Conservation (phyloP, 352 stramenopile genomes). For the Aphanomyces invadans region DNA sequence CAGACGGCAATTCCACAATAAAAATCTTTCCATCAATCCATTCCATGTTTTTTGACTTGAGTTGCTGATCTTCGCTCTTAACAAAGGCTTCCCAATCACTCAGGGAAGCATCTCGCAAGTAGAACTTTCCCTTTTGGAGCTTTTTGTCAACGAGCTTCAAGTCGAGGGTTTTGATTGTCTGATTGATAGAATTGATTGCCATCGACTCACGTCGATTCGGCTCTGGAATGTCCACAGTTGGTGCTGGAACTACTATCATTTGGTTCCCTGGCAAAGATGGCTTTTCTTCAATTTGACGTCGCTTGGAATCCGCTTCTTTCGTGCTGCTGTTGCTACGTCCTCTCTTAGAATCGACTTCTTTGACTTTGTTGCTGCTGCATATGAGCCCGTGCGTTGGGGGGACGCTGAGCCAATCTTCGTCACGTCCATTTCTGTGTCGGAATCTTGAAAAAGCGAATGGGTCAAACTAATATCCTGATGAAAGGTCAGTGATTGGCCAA, state of each 20-base stretch:
- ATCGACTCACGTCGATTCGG: slow-evolving; percentile 21
- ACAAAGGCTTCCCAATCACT: slow-evolving; percentile 16
- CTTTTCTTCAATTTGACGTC: slow-evolving; percentile 24
- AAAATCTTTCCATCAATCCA: slow-evolving; percentile 22
- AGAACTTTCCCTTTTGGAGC: slow-evolving; percentile 23
- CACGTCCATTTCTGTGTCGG: slow-evolving; percentile 15
- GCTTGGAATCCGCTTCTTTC: slow-evolving; percentile 19
- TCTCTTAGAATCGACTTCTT: slow-evolving; percentile 25
- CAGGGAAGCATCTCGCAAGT: slow-evolving; percentile 20
- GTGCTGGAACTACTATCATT: slow-evolving; percentile 16
- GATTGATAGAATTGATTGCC: slow-evolving; percentile 24
- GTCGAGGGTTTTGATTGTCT: slow-evolving; percentile 19
- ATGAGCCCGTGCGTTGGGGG: slow-evolving; percentile 17
- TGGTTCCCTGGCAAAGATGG: slow-evolving; percentile 15
- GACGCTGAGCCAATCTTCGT: slow-evolving; percentile 17
- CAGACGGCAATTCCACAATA: slow-evolving; percentile 23
- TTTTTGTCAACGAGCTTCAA: slow-evolving; percentile 20
- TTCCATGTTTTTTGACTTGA: slow-evolving; percentile 25
- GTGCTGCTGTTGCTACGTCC: slow-evolving; percentile 16
- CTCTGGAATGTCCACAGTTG: slow-evolving; percentile 18
- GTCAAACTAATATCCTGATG: slow-evolving; percentile 6
- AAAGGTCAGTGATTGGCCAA: slow-evolving; percentile 11
- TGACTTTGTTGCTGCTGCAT: slow-evolving; percentile 15
- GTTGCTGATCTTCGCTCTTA: slow-evolving; percentile 21
- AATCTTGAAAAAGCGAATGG: slow-evolving; percentile 18